Percentiles rank a stretch among this genome's conserved stretches.
phyloP scores from a whole-genome alignment of 2,329 filamentous ascomycete genomes.

The Juglanconis oblonga region DNA sequence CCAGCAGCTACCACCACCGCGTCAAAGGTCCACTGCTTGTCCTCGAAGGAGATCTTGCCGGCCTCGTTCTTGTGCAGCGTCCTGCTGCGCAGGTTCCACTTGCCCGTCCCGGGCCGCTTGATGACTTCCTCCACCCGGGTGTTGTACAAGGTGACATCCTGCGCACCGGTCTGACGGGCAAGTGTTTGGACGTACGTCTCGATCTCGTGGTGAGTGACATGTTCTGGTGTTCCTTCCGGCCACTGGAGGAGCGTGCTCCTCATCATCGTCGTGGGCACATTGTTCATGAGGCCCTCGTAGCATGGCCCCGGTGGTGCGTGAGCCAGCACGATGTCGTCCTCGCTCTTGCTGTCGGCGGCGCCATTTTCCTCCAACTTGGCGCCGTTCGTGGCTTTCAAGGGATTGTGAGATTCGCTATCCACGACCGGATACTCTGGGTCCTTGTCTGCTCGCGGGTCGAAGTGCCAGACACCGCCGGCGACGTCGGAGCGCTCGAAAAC shows the following conservation, averaged over 20 bases:
- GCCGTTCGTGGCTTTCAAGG: background rate
- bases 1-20: conserved; percentile 65
- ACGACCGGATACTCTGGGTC: conserved; percentile 32
- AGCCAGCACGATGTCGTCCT: conserved; percentile 22
- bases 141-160: conserved; percentile 49
- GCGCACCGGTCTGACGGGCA: conserved; percentile 46
- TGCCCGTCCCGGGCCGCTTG: conserved; percentile 19
- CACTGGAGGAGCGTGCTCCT: conserved; percentile 45
- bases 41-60: conserved; percentile 24
- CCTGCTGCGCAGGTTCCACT: conserved; percentile 52
- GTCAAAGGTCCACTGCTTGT: conserved; percentile 49
- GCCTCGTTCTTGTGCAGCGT: conserved; percentile 32
- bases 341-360: background rate
- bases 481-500: conserved; percentile 35
- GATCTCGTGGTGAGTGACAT: conserved; percentile 54
- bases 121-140: conserved; percentile 52
- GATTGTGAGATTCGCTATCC: conserved; percentile 19
- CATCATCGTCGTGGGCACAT: conserved; percentile 63
- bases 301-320: conserved; percentile 50
- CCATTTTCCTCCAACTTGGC: background rate
- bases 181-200: conserved; percentile 61
- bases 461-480: conserved; percentile 38
- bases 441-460: conserved; percentile 28
- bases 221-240: conserved; percentile 57
- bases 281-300: conserved; percentile 63